Percentiles rank a stretch among this genome's conserved stretches.
Evolutionary conservation across 106 monocot genomes (phyloP).

Genomic region (Chionographis japonica): DNA sequence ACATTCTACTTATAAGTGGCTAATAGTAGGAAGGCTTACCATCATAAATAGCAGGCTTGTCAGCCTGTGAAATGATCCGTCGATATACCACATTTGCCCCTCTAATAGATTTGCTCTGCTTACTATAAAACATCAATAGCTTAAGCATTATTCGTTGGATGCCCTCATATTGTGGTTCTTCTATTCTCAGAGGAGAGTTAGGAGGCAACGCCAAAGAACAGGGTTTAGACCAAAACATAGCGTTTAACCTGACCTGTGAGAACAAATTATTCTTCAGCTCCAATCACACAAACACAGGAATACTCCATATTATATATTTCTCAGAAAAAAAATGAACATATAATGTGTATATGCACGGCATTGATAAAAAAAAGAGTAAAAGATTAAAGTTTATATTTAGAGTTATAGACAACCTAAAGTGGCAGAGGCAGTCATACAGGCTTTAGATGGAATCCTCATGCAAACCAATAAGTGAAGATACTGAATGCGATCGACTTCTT

Average conservation of each 20-base stretch:
- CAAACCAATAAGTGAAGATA: no score
- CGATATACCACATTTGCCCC: conserved; percentile 85
- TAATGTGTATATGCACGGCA: no score
- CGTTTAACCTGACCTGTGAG: conserved; percentile 57
- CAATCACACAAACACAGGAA: conserved; percentile 3
- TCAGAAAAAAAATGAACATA: no score
- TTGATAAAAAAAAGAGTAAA: no score
- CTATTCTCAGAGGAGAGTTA: conserved; percentile 69
- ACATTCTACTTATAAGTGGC: neutral
- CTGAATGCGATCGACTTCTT: no score
- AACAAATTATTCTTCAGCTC: conserved; percentile 4
- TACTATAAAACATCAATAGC: conserved; percentile 82
- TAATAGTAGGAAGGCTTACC: conserved; percentile 41
- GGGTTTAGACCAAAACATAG: conserved; percentile 85
- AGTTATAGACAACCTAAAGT: no score
- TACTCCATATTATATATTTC: neutral
- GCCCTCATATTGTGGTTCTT: conserved; percentile 80
- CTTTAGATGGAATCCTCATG: no score
- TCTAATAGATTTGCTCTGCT: conserved; percentile 87
- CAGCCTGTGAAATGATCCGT: conserved; percentile 70
- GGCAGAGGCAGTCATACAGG: no score
- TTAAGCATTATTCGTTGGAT: conserved; percentile 56
- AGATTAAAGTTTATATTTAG: no score
- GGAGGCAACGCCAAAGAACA: conserved; percentile 67
- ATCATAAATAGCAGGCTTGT: conserved; percentile 79